Conservation (phyloP, 805 yeast genomes). For the Metschnikowia borealis region DNA sequence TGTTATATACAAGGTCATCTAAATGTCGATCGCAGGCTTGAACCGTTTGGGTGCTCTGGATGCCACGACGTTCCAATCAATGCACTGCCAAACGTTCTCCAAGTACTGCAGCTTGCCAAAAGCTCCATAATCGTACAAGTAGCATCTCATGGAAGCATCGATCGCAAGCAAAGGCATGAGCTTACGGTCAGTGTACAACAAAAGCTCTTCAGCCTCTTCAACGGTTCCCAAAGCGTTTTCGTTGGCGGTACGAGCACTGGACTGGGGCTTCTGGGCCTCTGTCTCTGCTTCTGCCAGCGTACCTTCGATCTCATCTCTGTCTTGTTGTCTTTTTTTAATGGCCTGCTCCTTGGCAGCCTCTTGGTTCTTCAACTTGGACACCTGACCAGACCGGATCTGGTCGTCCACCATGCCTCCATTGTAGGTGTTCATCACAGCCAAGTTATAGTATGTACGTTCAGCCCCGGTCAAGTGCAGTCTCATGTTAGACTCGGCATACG, state of each 20-base stretch:
- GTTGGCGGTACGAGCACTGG: slow-evolving; percentile 7
- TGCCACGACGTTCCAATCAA: slow-evolving; percentile 41
- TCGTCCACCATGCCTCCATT: slow-evolving; percentile 82
- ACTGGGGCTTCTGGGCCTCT: slow-evolving; percentile 3
- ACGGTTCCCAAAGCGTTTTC: slow-evolving; percentile 33
- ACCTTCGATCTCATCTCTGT: slow-evolving; percentile 17
- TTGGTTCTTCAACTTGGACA: slow-evolving; percentile 39
- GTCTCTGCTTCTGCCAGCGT: slow-evolving; percentile 8
- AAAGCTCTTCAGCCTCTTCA: slow-evolving; percentile 39
- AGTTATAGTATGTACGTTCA: slow-evolving; percentile 32
- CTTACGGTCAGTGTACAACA: slow-evolving; percentile 34
- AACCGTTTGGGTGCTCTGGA: slow-evolving; percentile 33
- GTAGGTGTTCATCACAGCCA: slow-evolving; percentile 78
- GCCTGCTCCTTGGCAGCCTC: slow-evolving; percentile 29
- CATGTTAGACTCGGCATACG: slow-evolving; percentile 26
- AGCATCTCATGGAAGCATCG: slow-evolving; percentile 69
- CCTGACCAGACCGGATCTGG: slow-evolving; percentile 51
- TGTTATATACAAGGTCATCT: not conserved
- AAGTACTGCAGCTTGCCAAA: slow-evolving; percentile 46
- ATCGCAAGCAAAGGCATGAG: slow-evolving; percentile 62
- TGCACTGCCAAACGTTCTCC: slow-evolving; percentile 42
- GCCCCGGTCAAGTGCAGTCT: slow-evolving; percentile 22
- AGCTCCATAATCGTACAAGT: slow-evolving; percentile 72
- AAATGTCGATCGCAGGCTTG: slow-evolving; percentile 13
- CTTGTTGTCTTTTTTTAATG: slow-evolving; percentile 22